A percentile compares a stretch with the other conserved stretches of the same genome.
These are phyloP conservation scores for Epichloe bromicola DNA, from an alignment of 2,329 filamentous ascomycete species.

Conservation along the genomic window DNA sequence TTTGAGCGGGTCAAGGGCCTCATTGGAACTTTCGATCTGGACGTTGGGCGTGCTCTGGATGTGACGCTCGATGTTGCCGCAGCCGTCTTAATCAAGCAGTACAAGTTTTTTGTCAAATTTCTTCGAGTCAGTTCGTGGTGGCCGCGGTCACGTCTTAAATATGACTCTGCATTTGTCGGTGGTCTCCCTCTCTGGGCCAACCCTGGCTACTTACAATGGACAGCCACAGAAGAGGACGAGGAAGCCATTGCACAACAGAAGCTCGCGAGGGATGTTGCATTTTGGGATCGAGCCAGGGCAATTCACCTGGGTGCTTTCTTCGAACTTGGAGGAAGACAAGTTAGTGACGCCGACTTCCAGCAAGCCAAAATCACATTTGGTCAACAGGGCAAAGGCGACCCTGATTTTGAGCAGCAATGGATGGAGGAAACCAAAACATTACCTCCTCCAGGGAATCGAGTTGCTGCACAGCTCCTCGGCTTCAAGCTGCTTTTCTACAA, in stretches of 20 bases:
- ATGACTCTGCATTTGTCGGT: constrained; percentile 31
- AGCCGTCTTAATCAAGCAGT: constrained; percentile 83
- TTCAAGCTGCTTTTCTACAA: constrained; percentile 97
- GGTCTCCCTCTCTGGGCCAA: constrained; percentile 79
- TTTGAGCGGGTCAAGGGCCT: constrained; percentile 89
- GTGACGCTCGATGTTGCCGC: constrained; percentile 93
- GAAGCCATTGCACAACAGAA: constrained; percentile 41
- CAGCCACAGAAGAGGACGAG: constrained; percentile 56
- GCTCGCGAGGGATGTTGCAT: constrained; percentile 54
- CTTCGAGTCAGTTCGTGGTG: constrained; percentile 92
- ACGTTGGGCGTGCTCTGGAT: constrained; percentile 87
- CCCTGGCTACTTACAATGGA: constrained; percentile 53
- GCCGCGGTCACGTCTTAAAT: constrained; percentile 51
- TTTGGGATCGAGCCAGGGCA: constrained; percentile 71
- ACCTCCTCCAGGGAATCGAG: constrained; percentile 74
- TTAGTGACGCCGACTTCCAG: constrained; percentile 45
- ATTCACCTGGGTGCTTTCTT: constrained; percentile 76
- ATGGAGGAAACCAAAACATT: constrained; percentile 68
- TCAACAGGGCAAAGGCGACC: constrained; percentile 30
- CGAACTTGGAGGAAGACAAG: constrained; percentile 63
- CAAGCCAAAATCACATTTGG: constrained; percentile 26
- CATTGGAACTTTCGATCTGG: constrained; percentile 92
- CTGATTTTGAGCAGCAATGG: constrained; percentile 55
- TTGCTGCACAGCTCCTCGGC: constrained; percentile 86
- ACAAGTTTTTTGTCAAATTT: constrained; percentile 88